Percentiles rank a stretch among this genome's conserved stretches.
phyloP scores from a whole-genome alignment of 164 flowering plant species.

The Aristolochia californica region DNA sequence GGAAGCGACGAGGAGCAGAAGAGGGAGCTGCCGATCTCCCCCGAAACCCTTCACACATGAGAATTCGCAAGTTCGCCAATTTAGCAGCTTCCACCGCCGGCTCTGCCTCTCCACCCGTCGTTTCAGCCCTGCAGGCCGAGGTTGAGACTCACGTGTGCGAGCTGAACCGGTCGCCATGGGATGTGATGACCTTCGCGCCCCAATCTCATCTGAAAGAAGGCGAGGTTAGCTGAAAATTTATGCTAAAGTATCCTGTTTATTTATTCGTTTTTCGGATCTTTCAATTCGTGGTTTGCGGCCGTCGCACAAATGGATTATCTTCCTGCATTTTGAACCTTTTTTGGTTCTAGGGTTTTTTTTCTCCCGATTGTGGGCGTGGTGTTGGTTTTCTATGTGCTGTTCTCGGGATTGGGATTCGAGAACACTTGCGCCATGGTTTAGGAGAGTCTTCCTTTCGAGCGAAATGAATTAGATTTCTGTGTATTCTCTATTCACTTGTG shows the following conservation, averaged over 20 bases:
- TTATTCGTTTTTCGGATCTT: background rate
- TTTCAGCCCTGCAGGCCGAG: background rate
- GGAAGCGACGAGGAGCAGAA: background rate
- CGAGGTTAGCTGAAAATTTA: constrained; percentile 6
- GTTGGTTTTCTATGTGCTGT: background rate
- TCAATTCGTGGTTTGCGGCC: background rate
- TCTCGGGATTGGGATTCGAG: background rate
- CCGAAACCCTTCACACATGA: background rate
- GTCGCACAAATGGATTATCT: background rate
- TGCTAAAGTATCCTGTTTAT: no score
- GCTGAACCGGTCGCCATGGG: constrained; percentile 60
- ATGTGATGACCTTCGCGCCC: constrained; percentile 28
- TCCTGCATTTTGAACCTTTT: background rate
- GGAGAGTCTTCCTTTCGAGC: background rate
- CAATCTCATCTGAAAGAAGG: constrained; percentile 4
- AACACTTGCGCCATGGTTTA: background rate
- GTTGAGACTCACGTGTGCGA: constrained; percentile 27
- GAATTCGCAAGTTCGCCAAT: constrained; percentile 4
- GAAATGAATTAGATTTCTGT: no score
- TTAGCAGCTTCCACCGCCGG: constrained; percentile 13
- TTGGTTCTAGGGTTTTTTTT: constrained; percentile 2
- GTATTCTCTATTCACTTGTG: no score
- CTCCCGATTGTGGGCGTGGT: background rate
- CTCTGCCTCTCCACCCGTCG: constrained; percentile 8
- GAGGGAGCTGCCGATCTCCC: background rate